These are phyloP conservation scores for Salvia hispanica DNA, from an alignment of 257 asterid genomes.

Conservation along the genomic window DNA sequence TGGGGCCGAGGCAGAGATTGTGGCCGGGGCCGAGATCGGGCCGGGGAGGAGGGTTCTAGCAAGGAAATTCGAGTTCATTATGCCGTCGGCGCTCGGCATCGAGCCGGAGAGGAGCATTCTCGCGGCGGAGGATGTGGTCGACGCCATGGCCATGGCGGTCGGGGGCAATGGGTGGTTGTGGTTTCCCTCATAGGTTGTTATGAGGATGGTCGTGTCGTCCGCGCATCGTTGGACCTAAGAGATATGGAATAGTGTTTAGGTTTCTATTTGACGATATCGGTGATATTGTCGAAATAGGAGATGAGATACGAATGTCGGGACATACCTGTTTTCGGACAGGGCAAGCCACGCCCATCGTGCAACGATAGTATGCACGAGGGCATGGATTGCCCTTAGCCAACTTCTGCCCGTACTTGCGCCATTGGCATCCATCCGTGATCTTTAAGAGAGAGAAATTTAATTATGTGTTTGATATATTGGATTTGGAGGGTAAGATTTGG, in stretches of 20 bases:
- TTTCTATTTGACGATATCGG: no score
- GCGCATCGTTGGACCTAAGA: constrained; percentile 90
- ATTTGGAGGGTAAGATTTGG: no score
- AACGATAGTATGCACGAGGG: constrained; percentile 94
- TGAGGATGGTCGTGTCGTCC: constrained; percentile 65
- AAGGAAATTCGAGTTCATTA: constrained; percentile 73
- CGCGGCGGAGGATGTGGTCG: constrained; percentile 92
- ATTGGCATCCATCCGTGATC: constrained; percentile 97
- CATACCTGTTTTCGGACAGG: constrained; percentile 96
- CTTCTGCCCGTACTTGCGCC: constrained; percentile 97
- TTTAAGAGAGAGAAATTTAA: constrained; percentile 4
- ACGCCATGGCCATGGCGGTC: constrained; percentile 96
- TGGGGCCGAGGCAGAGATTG: constrained; percentile 94
- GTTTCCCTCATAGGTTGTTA: constrained; percentile 90
- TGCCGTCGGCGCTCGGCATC: constrained; percentile 83
- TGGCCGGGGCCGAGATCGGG: constrained; percentile 28
- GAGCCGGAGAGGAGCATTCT: constrained; percentile 88
- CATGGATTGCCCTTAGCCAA: constrained; percentile 97
- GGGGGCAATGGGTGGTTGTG: constrained; percentile 97
- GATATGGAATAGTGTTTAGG: no score
- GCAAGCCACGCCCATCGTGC: constrained; percentile 96
- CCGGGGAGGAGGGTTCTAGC: constrained; percentile 69
- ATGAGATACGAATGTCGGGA: background rate
- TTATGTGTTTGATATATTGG: no score
- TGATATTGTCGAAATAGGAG: background rate